These are phyloP conservation scores for Akanthomyces lecanii DNA, from an alignment of 2,329 filamentous ascomycete species.

Conservation along the genomic window DNA sequence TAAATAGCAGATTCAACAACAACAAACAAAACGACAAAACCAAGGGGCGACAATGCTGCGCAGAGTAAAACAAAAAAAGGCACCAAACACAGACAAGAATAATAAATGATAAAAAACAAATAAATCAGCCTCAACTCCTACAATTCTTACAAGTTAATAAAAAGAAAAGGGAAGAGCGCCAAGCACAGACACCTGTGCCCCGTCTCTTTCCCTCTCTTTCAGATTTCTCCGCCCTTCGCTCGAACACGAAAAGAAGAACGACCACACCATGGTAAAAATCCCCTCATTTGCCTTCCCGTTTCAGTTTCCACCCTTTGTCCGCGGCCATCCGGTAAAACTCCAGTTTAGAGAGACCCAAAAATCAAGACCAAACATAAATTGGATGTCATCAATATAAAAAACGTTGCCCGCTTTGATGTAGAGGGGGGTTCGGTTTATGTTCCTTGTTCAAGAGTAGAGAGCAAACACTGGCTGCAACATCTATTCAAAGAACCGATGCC, in stretches of 20 bases:
- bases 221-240: background rate
- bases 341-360: constrained; percentile 10
- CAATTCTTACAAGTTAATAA: constrained; percentile 16
- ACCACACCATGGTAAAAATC: background rate
- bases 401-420: background rate
- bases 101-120: constrained; percentile 9
- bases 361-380: constrained; percentile 9
- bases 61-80: constrained; percentile 13
- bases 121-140: constrained; percentile 18
- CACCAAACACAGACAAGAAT: constrained; percentile 4
- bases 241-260: constrained; percentile 6
- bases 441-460: background rate
- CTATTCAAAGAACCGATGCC: background rate
- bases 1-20: constrained; percentile 12
- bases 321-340: constrained; percentile 14
- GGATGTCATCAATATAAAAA: constrained; percentile 6
- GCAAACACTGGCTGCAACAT: background rate
- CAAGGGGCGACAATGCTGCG: constrained; percentile 14
- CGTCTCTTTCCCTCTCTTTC: background rate
- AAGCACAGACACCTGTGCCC: background rate
- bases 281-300: background rate
- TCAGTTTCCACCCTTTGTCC: background rate
- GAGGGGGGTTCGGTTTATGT: background rate
- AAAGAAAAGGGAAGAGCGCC: background rate
- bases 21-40: constrained; percentile 1